Percentiles rank a stretch among this genome's conserved stretches.
phyloP scores from a whole-genome alignment of 2,329 filamentous ascomycete genomes.

The Basipetospora chlamydospora region DNA sequence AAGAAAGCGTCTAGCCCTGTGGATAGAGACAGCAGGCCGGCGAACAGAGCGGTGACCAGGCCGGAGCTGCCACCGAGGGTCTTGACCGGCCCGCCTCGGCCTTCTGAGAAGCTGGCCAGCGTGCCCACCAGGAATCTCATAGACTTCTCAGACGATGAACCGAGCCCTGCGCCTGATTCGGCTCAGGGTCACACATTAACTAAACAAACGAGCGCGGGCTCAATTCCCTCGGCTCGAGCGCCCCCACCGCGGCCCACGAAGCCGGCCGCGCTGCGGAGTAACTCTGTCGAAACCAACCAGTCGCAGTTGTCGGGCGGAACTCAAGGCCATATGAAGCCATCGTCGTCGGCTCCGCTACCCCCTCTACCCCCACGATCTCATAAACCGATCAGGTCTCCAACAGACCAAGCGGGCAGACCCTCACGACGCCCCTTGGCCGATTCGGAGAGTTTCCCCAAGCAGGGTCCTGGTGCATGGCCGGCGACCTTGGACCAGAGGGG shows the following conservation, averaged over 20 bases:
- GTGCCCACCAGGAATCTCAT: conserved; percentile 42
- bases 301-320: not conserved
- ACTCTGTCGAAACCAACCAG: conserved; percentile 7
- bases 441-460: conserved; percentile 24
- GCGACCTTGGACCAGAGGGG: no score
- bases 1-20: not conserved
- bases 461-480: conserved; percentile 6
- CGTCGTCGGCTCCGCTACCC: conserved; percentile 6
- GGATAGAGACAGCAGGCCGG: conserved; percentile 10
- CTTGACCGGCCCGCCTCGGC: not conserved
- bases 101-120: no score
- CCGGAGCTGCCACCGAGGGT: conserved; percentile 19
- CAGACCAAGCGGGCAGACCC: no score
- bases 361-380: conserved; percentile 22
- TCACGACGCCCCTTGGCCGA: conserved; percentile 16
- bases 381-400: conserved; percentile 12
- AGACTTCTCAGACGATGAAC: conserved; percentile 40
- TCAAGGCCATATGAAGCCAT: not conserved
- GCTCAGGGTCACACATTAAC: not conserved
- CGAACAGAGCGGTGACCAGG: conserved; percentile 9
- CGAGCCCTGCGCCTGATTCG: conserved; percentile 8
- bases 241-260: conserved; percentile 44
- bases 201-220: not conserved
- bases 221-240: conserved; percentile 10
- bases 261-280: conserved; percentile 37